Percentiles rank a stretch among this genome's conserved stretches.
Evolutionary conservation across 2,329 filamentous ascomycete genomes (phyloP).

Genomic region (Pseudocercospora vitis): DNA sequence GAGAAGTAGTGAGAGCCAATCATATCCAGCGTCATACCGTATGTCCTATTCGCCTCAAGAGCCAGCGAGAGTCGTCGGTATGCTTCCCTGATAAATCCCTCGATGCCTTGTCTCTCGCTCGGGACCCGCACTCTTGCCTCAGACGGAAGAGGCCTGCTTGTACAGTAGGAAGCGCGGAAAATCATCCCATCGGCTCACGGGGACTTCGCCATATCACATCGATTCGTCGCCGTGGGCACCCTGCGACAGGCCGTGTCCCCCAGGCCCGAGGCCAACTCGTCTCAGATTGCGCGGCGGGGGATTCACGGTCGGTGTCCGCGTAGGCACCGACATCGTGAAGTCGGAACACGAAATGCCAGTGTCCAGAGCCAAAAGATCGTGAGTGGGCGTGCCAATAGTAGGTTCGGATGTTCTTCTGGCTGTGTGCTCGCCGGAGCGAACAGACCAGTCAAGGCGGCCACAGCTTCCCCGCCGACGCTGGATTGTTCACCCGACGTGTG

Average conservation of each 20-base stretch:
- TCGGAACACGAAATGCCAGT: constrained; percentile 25
- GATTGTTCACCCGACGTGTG: constrained; percentile 19
- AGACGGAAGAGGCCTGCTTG: constrained; percentile 25
- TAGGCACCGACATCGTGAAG: constrained; percentile 27
- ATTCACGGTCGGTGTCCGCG: constrained; percentile 40
- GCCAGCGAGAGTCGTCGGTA: constrained; percentile 19
- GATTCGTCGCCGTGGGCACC: constrained; percentile 29
- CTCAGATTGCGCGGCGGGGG: constrained; percentile 39
- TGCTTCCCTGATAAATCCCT: not conserved
- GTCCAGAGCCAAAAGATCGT: constrained; percentile 38
- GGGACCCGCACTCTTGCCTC: constrained; percentile 16
- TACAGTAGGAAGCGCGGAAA: constrained; percentile 26
- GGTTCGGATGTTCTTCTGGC: constrained; percentile 43
- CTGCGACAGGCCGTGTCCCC: constrained; percentile 38
- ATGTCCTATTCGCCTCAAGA: no score
- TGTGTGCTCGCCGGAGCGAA: constrained; percentile 48
- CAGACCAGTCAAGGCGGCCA: constrained; percentile 22
- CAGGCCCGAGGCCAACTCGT: constrained; percentile 38
- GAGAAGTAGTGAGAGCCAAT: no score
- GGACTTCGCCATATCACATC: constrained; percentile 15
- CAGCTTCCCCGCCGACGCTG: constrained; percentile 26
- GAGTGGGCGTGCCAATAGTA: no score
- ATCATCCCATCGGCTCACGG: constrained; percentile 26
- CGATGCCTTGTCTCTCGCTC: not conserved
- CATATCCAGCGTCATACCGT: no score